These are phyloP conservation scores for Calonectria pseudoreteaudii DNA, from an alignment of 2,329 filamentous ascomycete species.

Conservation along the genomic window DNA sequence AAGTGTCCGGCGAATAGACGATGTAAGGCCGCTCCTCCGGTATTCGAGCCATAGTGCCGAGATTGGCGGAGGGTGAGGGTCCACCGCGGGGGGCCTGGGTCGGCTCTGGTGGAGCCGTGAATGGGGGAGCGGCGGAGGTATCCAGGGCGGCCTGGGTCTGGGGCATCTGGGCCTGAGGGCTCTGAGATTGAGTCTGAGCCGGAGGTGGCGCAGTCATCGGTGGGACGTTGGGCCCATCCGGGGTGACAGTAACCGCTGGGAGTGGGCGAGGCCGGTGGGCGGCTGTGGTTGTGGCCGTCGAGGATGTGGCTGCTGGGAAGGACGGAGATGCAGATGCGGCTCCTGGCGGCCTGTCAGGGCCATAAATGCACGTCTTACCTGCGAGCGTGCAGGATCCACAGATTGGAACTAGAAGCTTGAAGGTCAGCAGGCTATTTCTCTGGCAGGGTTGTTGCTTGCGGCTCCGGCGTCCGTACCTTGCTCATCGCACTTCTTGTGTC, in stretches of 20 bases:
- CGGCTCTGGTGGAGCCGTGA: slow-evolving; percentile 11
- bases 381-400: slow-evolving; percentile 20
- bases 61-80: slow-evolving; percentile 5
- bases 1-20: slow-evolving; percentile 13
- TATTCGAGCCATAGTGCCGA: slow-evolving; percentile 8
- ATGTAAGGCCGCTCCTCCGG: slow-evolving; percentile 17
- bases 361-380: slow-evolving; percentile 23
- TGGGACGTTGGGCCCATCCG: slow-evolving; percentile 6
- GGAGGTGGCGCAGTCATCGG: slow-evolving; percentile 5
- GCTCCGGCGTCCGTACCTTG: slow-evolving; percentile 9
- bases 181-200: neutral
- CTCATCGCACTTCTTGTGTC: slow-evolving; percentile 23
- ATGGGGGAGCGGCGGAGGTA: neutral
- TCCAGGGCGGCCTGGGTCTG: slow-evolving; percentile 1
- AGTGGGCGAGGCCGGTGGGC: slow-evolving; percentile 3
- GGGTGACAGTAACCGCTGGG: slow-evolving; percentile 12
- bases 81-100: slow-evolving; percentile 5
- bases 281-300: slow-evolving; percentile 24
- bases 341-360: slow-evolving; percentile 13
- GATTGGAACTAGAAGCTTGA: slow-evolving; percentile 13
- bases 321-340: slow-evolving; percentile 3
- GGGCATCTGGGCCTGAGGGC: slow-evolving; percentile 3
- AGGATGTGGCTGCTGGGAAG: slow-evolving; percentile 31
- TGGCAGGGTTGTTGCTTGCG: neutral
- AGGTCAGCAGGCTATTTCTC: slow-evolving; percentile 11